A percentile compares a stretch with the other conserved stretches of the same genome.
Conservation (phyloP, 306 rosid species). For the Carpinus fangiana region DNA sequence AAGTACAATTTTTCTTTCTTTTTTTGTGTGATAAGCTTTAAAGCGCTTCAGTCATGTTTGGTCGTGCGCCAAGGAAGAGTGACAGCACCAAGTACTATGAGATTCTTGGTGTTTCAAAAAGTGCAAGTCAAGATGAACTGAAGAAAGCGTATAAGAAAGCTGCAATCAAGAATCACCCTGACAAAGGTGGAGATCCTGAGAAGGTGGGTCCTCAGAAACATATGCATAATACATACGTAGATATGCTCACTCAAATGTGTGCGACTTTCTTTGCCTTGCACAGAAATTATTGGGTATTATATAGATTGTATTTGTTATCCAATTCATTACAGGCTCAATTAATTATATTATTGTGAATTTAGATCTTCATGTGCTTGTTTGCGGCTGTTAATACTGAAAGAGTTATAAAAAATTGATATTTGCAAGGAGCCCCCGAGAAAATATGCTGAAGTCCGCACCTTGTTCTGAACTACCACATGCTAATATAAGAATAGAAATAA, state of each 20-base stretch:
- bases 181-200: conserved; percentile 86
- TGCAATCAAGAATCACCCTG: conserved; percentile 79
- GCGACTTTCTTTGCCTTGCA: not conserved
- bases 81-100: conserved; percentile 66
- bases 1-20: not conserved
- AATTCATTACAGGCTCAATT: not conserved
- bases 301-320: not conserved
- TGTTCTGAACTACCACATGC: not conserved
- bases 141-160: conserved; percentile 79
- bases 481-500: too few species aligned
- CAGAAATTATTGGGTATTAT: not conserved
- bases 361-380: not conserved
- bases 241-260: not conserved
- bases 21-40: conserved; percentile 16
- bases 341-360: not conserved
- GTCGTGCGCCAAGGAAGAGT: conserved; percentile 64
- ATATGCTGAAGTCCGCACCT: not conserved
- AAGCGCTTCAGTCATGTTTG: conserved; percentile 61
- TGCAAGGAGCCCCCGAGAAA: not conserved
- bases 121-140: conserved; percentile 63
- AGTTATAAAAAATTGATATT: not conserved
- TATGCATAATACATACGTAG: not conserved
- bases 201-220: conserved; percentile 45
- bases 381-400: not conserved
- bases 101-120: conserved; percentile 69